phyloP scores from a whole-genome alignment of 352 stramenopile genomes.

The Discostella stelligera region DNA sequence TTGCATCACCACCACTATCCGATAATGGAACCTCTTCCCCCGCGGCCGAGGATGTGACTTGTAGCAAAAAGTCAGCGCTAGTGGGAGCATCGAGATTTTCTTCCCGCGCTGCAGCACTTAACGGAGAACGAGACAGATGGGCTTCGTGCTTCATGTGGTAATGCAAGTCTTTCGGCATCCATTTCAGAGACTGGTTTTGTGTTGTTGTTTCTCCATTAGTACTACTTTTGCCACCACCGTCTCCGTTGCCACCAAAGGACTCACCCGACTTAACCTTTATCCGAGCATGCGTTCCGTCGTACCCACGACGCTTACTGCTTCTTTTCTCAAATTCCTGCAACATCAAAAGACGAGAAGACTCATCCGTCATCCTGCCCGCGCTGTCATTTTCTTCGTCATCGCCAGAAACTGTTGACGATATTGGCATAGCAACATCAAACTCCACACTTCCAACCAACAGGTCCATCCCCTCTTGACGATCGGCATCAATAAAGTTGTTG shows the following conservation, averaged over 20 bases:
- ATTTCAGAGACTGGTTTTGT: slow-evolving; percentile 45
- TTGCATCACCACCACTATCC: slow-evolving; percentile 21
- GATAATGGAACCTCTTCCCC: background rate
- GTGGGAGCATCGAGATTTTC: slow-evolving; percentile 27
- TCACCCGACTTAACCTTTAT: slow-evolving; percentile 34
- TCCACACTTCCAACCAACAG: slow-evolving; percentile 83
- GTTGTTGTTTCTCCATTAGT: background rate
- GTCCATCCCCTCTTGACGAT: slow-evolving; percentile 92
- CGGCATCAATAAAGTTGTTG: slow-evolving; percentile 94
- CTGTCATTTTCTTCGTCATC: background rate
- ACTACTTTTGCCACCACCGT: background rate
- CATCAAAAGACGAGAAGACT: slow-evolving; percentile 22
- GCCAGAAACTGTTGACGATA: background rate
- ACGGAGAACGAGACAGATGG: slow-evolving; percentile 25
- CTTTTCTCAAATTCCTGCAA: slow-evolving; percentile 33
- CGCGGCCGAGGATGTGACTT: slow-evolving; percentile 26
- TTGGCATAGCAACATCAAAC: slow-evolving; percentile 44
- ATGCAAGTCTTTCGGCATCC: slow-evolving; percentile 67
- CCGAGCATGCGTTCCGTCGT: slow-evolving; percentile 42
- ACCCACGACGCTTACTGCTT: slow-evolving; percentile 17
- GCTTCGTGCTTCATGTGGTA: slow-evolving; percentile 53
- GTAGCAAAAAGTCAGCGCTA: slow-evolving; percentile 44
- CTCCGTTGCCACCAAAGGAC: background rate
- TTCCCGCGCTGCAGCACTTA: slow-evolving; percentile 28
- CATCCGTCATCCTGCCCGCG: slow-evolving; percentile 7